A percentile compares a stretch with the other conserved stretches of the same genome.
Evolutionary conservation across 306 rosid species (phyloP).

Genomic region (Begonia fuchsioides): DNA sequence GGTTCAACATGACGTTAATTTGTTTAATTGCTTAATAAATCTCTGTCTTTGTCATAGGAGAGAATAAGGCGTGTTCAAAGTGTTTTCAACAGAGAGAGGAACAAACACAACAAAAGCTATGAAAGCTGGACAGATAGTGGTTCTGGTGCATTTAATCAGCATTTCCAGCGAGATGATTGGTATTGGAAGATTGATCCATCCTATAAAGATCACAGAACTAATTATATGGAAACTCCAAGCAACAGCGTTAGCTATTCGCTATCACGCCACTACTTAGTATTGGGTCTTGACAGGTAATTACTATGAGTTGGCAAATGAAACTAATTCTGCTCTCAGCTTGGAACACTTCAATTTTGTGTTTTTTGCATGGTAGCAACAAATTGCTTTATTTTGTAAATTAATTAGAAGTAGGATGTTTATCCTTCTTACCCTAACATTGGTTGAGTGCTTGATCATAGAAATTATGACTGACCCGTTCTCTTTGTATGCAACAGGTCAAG

Average conservation of each 20-base stretch:
- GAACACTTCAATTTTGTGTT: no score
- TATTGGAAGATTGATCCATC: conserved; percentile 70
- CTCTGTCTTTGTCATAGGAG: conserved; percentile 32
- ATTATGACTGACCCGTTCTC: conserved; percentile 2
- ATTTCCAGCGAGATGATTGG: conserved; percentile 84
- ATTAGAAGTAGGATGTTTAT: no score
- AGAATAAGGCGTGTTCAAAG: conserved; percentile 83
- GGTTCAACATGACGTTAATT: not conserved
- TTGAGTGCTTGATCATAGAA: no score
- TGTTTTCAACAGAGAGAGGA: conserved; percentile 83
- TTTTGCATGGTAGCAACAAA: no score
- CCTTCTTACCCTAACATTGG: no score
- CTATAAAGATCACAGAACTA: conserved; percentile 34
- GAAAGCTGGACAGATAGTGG: conserved; percentile 67
- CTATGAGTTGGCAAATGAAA: not conserved
- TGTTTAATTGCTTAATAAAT: conserved; percentile 6
- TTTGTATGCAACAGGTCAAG: conserved; percentile 44
- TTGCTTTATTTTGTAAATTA: no score
- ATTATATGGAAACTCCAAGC: conserved; percentile 45
- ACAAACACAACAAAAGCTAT: conserved; percentile 40
- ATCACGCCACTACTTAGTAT: conserved; percentile 73
- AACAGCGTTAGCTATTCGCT: conserved; percentile 40
- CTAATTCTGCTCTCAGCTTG: no score
- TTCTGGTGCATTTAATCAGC: conserved; percentile 35
- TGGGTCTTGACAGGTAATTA: conserved; percentile 77